Percentiles rank a stretch among this genome's conserved stretches.
Evolutionary conservation across 805 yeast species (phyloP).

Genomic region (Starmerella floricola): DNA sequence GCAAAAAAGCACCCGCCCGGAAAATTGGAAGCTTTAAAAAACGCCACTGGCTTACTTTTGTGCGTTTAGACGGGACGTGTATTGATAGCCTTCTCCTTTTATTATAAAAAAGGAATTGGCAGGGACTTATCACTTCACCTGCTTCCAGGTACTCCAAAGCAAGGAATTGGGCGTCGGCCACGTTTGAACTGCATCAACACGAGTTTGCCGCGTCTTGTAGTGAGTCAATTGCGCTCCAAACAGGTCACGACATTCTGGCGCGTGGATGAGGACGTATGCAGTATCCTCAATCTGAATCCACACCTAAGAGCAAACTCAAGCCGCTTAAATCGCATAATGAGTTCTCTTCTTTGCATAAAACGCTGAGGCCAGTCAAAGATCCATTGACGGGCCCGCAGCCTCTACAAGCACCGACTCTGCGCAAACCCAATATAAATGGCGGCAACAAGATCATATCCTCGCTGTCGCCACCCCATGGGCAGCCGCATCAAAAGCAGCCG

Average conservation of each 20-base stretch:
- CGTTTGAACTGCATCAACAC: too few species aligned
- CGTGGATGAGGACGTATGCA: slow-evolving; percentile 1
- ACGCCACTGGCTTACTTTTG: too few species aligned
- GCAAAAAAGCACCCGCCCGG: too few species aligned
- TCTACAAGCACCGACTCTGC: not conserved
- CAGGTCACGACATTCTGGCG: not conserved
- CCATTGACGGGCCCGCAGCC: not conserved
- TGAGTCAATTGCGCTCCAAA: not conserved
- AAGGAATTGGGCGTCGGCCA: too few species aligned
- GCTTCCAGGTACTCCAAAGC: too few species aligned
- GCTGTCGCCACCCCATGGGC: not conserved
- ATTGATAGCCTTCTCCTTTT: too few species aligned
- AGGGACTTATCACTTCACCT: too few species aligned
- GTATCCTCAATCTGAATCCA: not conserved
- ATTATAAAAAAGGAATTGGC: too few species aligned
- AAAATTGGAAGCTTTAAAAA: too few species aligned
- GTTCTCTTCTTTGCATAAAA: slow-evolving; percentile 1
- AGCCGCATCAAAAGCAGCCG: not conserved
- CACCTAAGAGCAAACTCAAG: not conserved
- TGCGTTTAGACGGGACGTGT: too few species aligned
- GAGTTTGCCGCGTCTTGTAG: too few species aligned
- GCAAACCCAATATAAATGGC: not conserved
- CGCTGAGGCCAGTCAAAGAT: not conserved
- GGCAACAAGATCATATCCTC: not conserved
- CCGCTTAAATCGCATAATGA: slow-evolving; percentile 1